Evolutionary conservation across 148 eudicot genomes (phyloP).

Genomic region (Limonium bicolor): DNA sequence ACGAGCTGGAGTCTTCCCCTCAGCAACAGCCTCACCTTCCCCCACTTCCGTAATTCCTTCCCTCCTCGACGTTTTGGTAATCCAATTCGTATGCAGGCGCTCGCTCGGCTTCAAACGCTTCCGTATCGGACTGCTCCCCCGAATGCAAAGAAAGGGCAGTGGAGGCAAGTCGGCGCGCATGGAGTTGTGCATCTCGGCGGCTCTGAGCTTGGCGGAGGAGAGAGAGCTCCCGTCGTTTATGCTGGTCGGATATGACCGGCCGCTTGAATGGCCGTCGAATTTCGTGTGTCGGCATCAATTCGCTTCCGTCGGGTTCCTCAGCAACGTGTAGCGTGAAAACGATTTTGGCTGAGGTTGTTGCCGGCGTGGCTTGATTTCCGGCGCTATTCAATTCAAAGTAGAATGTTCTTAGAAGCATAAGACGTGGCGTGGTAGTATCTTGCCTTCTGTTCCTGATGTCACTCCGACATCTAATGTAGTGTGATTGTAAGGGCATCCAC

Average conservation of each 20-base stretch:
- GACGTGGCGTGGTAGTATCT: too few relatives aligned
- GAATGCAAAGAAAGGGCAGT: constrained; percentile 41
- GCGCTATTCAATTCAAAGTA: too few relatives aligned
- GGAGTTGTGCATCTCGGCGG: constrained; percentile 70
- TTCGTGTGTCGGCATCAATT: constrained; percentile 85
- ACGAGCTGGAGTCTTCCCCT: not conserved
- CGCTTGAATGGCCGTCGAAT: constrained; percentile 80
- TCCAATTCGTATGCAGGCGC: not conserved
- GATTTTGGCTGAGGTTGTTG: too few relatives aligned
- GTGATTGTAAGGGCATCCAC: too few relatives aligned
- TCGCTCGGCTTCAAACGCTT: constrained; percentile 9
- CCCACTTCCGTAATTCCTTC: constrained; percentile 1
- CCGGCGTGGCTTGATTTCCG: too few relatives aligned
- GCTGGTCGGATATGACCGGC: constrained; percentile 75
- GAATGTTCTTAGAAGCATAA: too few relatives aligned
- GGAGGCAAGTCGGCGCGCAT: constrained; percentile 73
- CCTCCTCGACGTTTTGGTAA: not conserved
- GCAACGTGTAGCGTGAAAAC: too few relatives aligned
- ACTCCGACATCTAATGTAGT: too few relatives aligned
- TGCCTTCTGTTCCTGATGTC: too few relatives aligned
- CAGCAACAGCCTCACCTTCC: constrained; percentile 1
- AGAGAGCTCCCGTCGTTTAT: constrained; percentile 66
- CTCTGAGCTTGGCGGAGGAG: constrained; percentile 66
- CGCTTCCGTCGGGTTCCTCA: too few relatives aligned
- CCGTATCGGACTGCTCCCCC: too few relatives aligned